These are phyloP conservation scores for Sphaerulina vaccinii DNA, from an alignment of 2,329 filamentous ascomycete species.

Conservation along the genomic window DNA sequence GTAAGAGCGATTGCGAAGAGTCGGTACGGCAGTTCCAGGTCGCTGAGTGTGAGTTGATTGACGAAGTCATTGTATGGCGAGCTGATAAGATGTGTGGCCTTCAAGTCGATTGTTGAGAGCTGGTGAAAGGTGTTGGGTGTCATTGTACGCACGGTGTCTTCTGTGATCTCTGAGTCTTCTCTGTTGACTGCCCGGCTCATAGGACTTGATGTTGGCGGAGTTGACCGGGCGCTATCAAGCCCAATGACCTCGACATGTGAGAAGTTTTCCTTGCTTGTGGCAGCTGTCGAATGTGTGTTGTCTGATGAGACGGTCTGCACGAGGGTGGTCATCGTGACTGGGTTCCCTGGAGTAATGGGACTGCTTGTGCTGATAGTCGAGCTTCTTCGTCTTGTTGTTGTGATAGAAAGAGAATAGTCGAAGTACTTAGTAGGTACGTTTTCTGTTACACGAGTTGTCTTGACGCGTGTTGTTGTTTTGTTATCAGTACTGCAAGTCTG, in stretches of 20 bases:
- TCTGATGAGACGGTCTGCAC: not conserved
- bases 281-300: not conserved
- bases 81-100: slow-evolving; percentile 28
- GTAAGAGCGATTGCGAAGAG: slow-evolving; percentile 72
- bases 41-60: slow-evolving; percentile 71
- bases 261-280: not conserved
- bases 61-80: slow-evolving; percentile 72
- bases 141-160: not conserved
- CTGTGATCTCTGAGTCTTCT: not conserved
- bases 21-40: slow-evolving; percentile 63
- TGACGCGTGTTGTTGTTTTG: not conserved
- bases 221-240: not conserved
- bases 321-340: slow-evolving; percentile 1
- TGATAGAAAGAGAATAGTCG: not conserved
- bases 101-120: slow-evolving; percentile 10
- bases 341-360: not conserved
- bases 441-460: not conserved
- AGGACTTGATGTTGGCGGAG: slow-evolving; percentile 2
- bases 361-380: not conserved
- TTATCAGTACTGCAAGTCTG: not conserved
- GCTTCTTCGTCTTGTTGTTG: not conserved
- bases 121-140: not conserved
- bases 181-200: not conserved
- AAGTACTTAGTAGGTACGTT: no score
- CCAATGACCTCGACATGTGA: slow-evolving; percentile 2